Conservation (phyloP, 108 stramenopile species). For the Nitzschia palea region DNA sequence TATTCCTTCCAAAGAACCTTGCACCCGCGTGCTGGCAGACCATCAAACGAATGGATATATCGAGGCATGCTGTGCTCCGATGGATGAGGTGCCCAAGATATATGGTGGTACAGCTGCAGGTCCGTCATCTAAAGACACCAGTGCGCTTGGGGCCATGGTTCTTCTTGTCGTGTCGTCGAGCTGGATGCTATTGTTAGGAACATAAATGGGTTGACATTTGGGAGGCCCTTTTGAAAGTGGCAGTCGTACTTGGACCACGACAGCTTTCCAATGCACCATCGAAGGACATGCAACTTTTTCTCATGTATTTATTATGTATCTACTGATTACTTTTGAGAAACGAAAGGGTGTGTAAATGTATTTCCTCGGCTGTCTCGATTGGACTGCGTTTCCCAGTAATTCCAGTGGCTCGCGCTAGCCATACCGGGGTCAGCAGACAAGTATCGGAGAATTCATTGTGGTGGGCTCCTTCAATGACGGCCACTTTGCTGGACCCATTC, state of each 20-base stretch:
- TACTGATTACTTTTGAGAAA: no score
- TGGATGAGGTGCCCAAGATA: slow-evolving; percentile 1
- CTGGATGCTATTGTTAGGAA: not conserved
- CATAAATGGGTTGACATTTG: no score
- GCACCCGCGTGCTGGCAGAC: not conserved
- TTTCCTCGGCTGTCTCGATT: slow-evolving; percentile 42
- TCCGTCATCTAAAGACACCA: not conserved
- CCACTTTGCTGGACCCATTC: slow-evolving; percentile 21
- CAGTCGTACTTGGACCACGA: no score
- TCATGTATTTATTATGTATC: no score
- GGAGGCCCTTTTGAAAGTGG: no score
- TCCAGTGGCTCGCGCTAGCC: slow-evolving; percentile 40
- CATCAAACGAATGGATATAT: slow-evolving; percentile 14
- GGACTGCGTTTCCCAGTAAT: slow-evolving; percentile 45
- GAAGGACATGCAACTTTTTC: no score
- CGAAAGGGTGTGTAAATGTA: slow-evolving; percentile 30
- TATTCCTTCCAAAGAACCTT: slow-evolving; percentile 9
- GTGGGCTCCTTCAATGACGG: slow-evolving; percentile 31
- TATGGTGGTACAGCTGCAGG: slow-evolving; percentile 5
- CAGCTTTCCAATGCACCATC: no score
- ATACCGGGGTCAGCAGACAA: slow-evolving; percentile 48
- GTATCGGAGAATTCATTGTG: slow-evolving; percentile 64
- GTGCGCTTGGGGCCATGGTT: not conserved
- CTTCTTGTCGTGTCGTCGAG: not conserved
- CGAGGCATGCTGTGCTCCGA: slow-evolving; percentile 9